Conservation (phyloP, 2,329 filamentous ascomycete genomes). For the Capronia epimyces region DNA sequence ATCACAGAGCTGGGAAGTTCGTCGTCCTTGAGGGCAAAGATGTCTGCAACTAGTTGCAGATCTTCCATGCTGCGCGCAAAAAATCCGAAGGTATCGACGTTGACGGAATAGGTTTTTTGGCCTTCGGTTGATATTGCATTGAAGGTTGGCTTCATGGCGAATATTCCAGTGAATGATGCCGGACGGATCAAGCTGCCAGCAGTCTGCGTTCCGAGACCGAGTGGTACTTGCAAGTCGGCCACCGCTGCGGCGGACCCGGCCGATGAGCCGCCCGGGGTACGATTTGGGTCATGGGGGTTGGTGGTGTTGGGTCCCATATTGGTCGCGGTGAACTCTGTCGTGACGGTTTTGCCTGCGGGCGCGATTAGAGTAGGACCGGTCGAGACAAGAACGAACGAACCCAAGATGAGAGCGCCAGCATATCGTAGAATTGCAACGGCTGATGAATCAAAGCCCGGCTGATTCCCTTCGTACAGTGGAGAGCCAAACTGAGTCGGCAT, state of each 20-base stretch:
- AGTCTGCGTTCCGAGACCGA: slow-evolving; percentile 61
- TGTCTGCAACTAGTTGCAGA: slow-evolving; percentile 48
- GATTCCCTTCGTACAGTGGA: slow-evolving; percentile 47
- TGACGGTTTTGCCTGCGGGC: slow-evolving; percentile 56
- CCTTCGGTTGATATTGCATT: slow-evolving; percentile 58
- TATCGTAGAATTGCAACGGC: slow-evolving; percentile 42
- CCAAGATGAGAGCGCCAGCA: slow-evolving; percentile 42
- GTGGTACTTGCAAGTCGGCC: slow-evolving; percentile 57
- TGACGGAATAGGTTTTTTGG: slow-evolving; percentile 53
- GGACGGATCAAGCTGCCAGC: slow-evolving; percentile 60
- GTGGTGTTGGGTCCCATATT: slow-evolving; percentile 49
- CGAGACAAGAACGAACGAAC: too few relatives aligned
- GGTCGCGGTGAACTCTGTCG: slow-evolving; percentile 60
- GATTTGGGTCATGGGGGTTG: slow-evolving; percentile 51
- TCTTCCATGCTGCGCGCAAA: slow-evolving; percentile 56
- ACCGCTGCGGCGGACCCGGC: slow-evolving; percentile 63
- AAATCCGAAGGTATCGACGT: slow-evolving; percentile 58
- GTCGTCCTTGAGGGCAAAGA: not conserved
- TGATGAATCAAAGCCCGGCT: slow-evolving; percentile 44
- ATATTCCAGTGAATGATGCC: slow-evolving; percentile 60
- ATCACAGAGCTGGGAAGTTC: not conserved
- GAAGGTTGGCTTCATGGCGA: slow-evolving; percentile 63
- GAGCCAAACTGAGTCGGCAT: slow-evolving; percentile 57
- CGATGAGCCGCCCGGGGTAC: slow-evolving; percentile 63
- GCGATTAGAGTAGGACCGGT: too few relatives aligned